Evolutionary conservation across 176 grass and related monocot species (phyloP), one percentile per base, ranked within the genome.

Genomic region (Juncus effusus): DNA sequence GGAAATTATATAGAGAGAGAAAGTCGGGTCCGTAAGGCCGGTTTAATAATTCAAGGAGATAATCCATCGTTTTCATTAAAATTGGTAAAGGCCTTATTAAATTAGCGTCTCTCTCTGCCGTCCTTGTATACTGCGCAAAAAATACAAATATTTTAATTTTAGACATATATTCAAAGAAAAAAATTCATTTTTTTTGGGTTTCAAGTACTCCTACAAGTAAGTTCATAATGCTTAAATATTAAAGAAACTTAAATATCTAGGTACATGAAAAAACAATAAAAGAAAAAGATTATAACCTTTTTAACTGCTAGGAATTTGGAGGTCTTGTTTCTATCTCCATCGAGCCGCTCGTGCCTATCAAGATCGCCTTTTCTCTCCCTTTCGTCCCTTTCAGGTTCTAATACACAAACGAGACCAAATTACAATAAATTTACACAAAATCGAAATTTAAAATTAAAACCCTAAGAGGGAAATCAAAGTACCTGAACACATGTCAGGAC

Each of bases 351-450:
- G 13, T 92, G 88, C 66, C 63, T 97, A 79, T 97, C 93, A 4
- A 97, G 93, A 84, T 97, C 93, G 61, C 93, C 93, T 79, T 97
- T 97, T 64, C 93, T 97, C 79, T 91, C 88, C 28, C 93, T 84
- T 69, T 97, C 93, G 3, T 73, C 78, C 75, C 88, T 91, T 74
- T 97, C 93, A 68, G 88, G 59, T 82, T 86, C 93, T 97, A 74
- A 9, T 5, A 47, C 2, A 47, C 4, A 47, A 47, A 6, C 9
- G 44, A 9, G 2, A 6, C 53, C 62, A 69, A 72, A n/a, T n/a
- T n/a, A n/a, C n/a, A 45, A 62, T 49, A 57, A 81, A 16, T 68
- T 45, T 67, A 11, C 38, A 3, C 13, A 65, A 70, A 76, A 3
- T 44, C 10, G 11, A 65, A 42, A 36, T 44, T 61, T 77, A 11